Evolutionary conservation across 768 basidiomycete genomes (phyloP).

Genomic region (Auriscalpium vulgare): DNA sequence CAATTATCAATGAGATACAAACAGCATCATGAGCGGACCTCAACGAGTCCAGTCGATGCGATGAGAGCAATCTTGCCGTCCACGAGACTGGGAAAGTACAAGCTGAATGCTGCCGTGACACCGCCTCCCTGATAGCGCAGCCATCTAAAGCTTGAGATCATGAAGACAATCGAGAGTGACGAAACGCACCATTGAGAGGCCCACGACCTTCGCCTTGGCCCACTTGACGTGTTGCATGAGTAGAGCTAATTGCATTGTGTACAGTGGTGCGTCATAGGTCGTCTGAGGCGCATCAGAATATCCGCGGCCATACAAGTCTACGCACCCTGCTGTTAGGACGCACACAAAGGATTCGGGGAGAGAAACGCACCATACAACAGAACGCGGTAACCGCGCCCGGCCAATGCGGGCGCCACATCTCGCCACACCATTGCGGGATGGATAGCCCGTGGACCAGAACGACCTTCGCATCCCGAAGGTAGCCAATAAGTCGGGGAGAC

Average conservation of each 20-base stretch:
- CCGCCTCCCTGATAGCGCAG: conserved; percentile 53
- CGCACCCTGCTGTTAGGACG: background rate
- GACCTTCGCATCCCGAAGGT: conserved; percentile 34
- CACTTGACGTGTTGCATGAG: conserved; percentile 74
- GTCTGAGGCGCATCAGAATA: conserved; percentile 76
- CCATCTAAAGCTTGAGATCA: background rate
- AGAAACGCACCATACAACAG: conserved; percentile 56
- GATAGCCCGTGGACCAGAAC: conserved; percentile 75
- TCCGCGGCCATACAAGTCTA: conserved; percentile 76
- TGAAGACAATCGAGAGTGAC: background rate
- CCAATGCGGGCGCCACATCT: conserved; percentile 60
- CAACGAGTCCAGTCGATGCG: conserved; percentile 62
- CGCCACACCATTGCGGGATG: conserved; percentile 70
- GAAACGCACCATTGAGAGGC: conserved; percentile 63
- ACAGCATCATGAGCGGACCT: conserved; percentile 31
- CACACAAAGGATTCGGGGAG: background rate
- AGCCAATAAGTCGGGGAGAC: background rate
- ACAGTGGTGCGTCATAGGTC: conserved; percentile 56
- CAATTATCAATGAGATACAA: background rate
- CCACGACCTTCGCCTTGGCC: conserved; percentile 56
- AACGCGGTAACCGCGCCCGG: conserved; percentile 58
- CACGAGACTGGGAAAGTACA: conserved; percentile 65
- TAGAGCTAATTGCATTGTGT: conserved; percentile 73
- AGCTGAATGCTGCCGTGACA: conserved; percentile 61
- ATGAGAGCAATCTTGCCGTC: conserved; percentile 58